Evolutionary conservation across 768 basidiomycete genomes (phyloP).

Genomic region (Lyophyllum atratum): DNA sequence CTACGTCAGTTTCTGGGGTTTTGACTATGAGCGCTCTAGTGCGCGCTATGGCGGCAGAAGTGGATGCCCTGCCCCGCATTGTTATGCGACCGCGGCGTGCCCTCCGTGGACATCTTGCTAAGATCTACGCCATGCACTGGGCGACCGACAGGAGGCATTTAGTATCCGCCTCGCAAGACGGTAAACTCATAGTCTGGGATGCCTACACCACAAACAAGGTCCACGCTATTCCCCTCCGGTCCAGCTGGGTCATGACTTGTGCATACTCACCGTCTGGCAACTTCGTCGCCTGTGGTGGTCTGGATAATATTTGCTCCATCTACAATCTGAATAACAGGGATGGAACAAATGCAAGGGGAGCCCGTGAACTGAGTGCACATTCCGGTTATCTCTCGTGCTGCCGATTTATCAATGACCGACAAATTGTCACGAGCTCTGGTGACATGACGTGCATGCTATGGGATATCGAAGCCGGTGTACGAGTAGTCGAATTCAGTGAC

Average conservation of each 20-base stretch:
- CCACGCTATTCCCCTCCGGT: slow-evolving; percentile 96
- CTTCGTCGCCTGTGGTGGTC: slow-evolving; percentile 97
- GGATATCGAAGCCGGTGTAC: slow-evolving; percentile 97
- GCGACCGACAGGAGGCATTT: slow-evolving; percentile 95
- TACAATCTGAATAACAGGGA: slow-evolving; percentile 90
- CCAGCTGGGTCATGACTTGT: slow-evolving; percentile 99
- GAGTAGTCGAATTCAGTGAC: slow-evolving; percentile 98
- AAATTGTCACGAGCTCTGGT: slow-evolving; percentile 96
- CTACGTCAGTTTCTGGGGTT: slow-evolving; percentile 16
- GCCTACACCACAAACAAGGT: slow-evolving; percentile 99
- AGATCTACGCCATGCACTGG: slow-evolving; percentile 99
- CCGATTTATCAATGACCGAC: slow-evolving; percentile 97
- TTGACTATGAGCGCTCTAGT: slow-evolving; percentile 48
- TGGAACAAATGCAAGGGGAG: slow-evolving; percentile 80
- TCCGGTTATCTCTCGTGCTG: slow-evolving; percentile 98
- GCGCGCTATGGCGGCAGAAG: slow-evolving; percentile 97
- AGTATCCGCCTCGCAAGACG: slow-evolving; percentile 99
- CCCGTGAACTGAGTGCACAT: slow-evolving; percentile 94
- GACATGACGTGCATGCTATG: slow-evolving; percentile 99
- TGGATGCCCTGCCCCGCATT: slow-evolving; percentile 93
- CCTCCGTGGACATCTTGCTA: slow-evolving; percentile 95
- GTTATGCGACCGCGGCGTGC: slow-evolving; percentile 96
- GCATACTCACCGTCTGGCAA: slow-evolving; percentile 97
- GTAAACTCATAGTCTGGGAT: slow-evolving; percentile 99
- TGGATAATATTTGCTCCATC: slow-evolving; percentile 99